Base-by-base conservation (phyloP, 2,329 filamentous ascomycete species). In the Fusarium sp. region DNA sequence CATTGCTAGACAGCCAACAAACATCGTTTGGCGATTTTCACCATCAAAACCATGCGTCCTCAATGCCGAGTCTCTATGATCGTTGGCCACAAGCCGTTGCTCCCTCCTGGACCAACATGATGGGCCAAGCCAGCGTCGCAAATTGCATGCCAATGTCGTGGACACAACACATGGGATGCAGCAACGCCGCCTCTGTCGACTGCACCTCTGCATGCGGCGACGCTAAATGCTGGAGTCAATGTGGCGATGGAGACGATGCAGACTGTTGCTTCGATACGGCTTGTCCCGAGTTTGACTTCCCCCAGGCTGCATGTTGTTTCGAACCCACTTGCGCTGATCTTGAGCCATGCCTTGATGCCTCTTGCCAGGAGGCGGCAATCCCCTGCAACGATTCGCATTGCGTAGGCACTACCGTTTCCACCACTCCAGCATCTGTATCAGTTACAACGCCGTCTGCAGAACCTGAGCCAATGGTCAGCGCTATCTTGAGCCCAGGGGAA, bases 331-430 rank as follows among this genome's bases (percentile, higher is more conserved):
- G 80, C 65, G 74, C 70, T 10, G 75, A 76, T 12, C 76, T 80
- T 18, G 80, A 82, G 37, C 73, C 82, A 35, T 85, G 84, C 59
- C 73, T 82, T 56, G 80, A 83, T 70, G 77, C 69, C 49, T 53
- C 65, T 17, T 77, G 75, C 15, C 69, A 67, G 30, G 74, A 74
- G 32, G 80, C 81, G 27, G 75, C 76, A 17, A 72, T 75, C 23
- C 76, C 77, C n/a, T 84, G 82, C 65, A 80, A 75, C 20, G 78
- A 83, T 57, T 73, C 69, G 17, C 74, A 77, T 61, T 83, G 82
- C 64, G 65, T 78, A 32, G 71, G 67, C 27, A 75, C 79, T 37
- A 71, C 76, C 17, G 67, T 70, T 30, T 73, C 74, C n/a, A 67
- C 67, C 32, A 76, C 75, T 26, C 75, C 75, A 11, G 68, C 69